Evolutionary conservation across 1,284 basidiomycete genomes (phyloP), one percentile per base, ranked within the genome.

Genomic region (Heterobasidion parviporum): DNA sequence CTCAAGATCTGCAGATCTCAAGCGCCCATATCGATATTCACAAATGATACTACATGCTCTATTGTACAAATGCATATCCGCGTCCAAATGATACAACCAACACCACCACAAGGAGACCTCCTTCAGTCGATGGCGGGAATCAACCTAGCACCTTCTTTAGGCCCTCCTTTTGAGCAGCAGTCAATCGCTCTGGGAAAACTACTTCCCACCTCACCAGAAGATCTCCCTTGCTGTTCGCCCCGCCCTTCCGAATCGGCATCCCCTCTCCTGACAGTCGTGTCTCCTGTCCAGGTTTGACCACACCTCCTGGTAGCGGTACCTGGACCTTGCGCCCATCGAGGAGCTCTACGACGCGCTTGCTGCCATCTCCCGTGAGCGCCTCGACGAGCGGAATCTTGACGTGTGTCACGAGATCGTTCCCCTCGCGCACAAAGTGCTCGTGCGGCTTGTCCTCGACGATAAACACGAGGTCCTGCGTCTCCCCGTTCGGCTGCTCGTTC

Each of bases 391-490:
- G 78, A 57, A 97, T 75, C 61, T 81, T 76, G 53, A 89, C 61
- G 36, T 71, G 78, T 57, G 79, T 75, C 44, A 83, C 66, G 41
- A 97, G 80, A 67, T 97, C 86, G 72, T 95, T 90, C 44, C 87
- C 91, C 5, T 90, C 83, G 35, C 94, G 81, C 57, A 72, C 77
- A 68, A 93, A 95, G 4, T 77, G 71, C 0, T 80, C 71, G 68
- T 97, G 90, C 6, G 86, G 83, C 72, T 94, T 95, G 72, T 97
- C 93, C 69, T 95, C 92, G 8, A 96, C 85, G 46, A 95, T 82
- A 66, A 97, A 96, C 12, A 91, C 89, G 20, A 97, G 79, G 72
- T 91, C 92, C 69, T 92, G 91, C 16, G 87, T 72, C 58, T 91
- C 89, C 6, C 90, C 83, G 34, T 63, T 72, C n/a, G 79, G 71